These are phyloP conservation scores for Sordariomycetes sp. DNA, from an alignment of 2,329 filamentous ascomycete species.

Conservation along the genomic window DNA sequence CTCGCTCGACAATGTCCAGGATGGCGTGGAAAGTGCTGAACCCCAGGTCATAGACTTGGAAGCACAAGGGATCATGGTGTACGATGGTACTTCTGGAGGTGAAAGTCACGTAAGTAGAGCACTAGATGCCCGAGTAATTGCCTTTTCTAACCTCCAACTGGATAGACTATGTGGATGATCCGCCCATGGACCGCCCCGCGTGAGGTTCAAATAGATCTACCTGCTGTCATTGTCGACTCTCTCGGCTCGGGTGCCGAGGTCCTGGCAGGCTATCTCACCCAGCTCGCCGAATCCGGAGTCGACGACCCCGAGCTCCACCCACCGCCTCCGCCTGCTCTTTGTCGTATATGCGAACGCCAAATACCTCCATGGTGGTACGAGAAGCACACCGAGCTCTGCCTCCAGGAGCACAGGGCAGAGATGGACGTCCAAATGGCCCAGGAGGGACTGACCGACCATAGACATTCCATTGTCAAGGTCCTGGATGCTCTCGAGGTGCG, in stretches of 20 bases:
- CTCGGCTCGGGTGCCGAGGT: slow-evolving; percentile 91
- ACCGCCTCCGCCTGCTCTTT: slow-evolving; percentile 79
- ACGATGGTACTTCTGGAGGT: slow-evolving; percentile 72
- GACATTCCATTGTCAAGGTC: slow-evolving; percentile 88
- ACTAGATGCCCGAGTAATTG: background rate
- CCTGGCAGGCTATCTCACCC: slow-evolving; percentile 83
- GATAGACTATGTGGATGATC: slow-evolving; percentile 99
- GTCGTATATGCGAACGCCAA: slow-evolving; percentile 92
- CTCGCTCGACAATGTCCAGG: slow-evolving; percentile 24
- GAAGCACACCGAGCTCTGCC: slow-evolving; percentile 91
- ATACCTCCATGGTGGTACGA: slow-evolving; percentile 99
- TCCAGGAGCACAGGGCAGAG: slow-evolving; percentile 91
- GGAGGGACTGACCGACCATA: slow-evolving; percentile 81
- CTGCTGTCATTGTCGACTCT: slow-evolving; percentile 77
- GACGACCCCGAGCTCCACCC: slow-evolving; percentile 65
- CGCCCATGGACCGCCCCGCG: slow-evolving; percentile 77
- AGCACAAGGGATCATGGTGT: slow-evolving; percentile 97
- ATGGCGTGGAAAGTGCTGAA: slow-evolving; percentile 18
- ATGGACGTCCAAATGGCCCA: slow-evolving; percentile 97
- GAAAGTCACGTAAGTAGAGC: slow-evolving; percentile 69
- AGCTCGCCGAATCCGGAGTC: slow-evolving; percentile 69
- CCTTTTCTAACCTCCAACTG: slow-evolving; percentile 4
- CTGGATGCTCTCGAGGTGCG: slow-evolving; percentile 81
- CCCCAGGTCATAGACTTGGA: slow-evolving; percentile 62
- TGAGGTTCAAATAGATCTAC: slow-evolving; percentile 93